phyloP scores from a whole-genome alignment of 305 asterid genomes.

The Solanum hybrid region DNA sequence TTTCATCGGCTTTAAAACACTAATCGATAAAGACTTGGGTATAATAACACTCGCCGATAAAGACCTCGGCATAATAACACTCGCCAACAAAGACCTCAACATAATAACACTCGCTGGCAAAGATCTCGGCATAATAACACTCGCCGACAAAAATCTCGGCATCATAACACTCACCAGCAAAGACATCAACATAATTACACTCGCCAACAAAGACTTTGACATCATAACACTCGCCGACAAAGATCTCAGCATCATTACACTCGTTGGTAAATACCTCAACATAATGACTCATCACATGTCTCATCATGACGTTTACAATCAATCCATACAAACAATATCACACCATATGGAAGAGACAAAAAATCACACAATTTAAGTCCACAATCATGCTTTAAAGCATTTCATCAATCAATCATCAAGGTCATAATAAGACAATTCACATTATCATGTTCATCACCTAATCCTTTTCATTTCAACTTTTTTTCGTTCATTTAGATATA shows the following conservation, averaged over 20 bases:
- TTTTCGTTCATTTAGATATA: not conserved
- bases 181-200: not conserved
- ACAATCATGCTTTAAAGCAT: not conserved
- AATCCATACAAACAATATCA: not conserved
- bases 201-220: not conserved
- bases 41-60: too few species aligned
- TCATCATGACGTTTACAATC: not conserved
- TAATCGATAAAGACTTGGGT: accelerated
- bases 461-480: not conserved
- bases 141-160: too few species aligned
- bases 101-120: not conserved
- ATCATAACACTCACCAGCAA: not conserved
- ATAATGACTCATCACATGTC: not conserved
- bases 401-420: not conserved
- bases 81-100: not conserved
- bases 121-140: not conserved
- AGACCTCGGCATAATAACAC: too few species aligned
- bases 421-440: not conserved
- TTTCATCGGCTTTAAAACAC: not conserved
- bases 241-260: not conserved
- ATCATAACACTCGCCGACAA: not conserved
- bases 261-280: not conserved
- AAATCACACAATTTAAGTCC: not conserved
- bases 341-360: not conserved
- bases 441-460: not conserved